phyloP scores from a whole-genome alignment of 306 rosid species.

The Vicia sativa region DNA sequence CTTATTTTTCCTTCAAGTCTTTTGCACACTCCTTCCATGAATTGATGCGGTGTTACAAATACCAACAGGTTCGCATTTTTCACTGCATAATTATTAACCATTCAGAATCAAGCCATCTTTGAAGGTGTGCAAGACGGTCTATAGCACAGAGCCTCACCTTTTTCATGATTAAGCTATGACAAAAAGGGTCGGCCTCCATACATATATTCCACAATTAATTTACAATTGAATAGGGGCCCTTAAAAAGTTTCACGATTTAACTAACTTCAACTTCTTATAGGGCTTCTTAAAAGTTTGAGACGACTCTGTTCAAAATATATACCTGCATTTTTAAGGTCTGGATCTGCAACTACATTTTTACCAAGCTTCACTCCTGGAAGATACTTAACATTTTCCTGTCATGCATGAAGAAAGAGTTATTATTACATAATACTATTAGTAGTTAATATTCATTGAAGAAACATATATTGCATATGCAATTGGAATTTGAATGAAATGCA shows the following conservation, averaged over 20 bases:
- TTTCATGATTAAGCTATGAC: too few relatives aligned
- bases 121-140: too few relatives aligned
- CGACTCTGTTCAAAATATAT: neutral
- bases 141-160: too few relatives aligned
- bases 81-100: conserved; percentile 53
- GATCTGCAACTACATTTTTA: conserved; percentile 82
- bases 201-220: too few relatives aligned
- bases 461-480: neutral
- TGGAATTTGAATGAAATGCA: conserved; percentile 4
- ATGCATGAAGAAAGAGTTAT: conserved; percentile 13
- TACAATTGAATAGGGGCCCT: too few relatives aligned
- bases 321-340: conserved; percentile 84
- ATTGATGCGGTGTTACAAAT: conserved; percentile 92
- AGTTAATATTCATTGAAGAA: conserved; percentile 19
- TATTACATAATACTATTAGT: neutral
- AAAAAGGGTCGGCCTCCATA: too few relatives aligned
- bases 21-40: conserved; percentile 87
- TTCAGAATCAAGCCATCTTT: neutral
- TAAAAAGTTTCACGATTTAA: too few relatives aligned
- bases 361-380: conserved; percentile 91
- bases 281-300: too few relatives aligned
- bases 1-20: conserved; percentile 66
- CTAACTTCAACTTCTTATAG: too few relatives aligned
- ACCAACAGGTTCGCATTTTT: conserved; percentile 87
- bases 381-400: conserved; percentile 88